Conservation (phyloP, 306 rosid genomes). For the Begonia loranthoides region DNA sequence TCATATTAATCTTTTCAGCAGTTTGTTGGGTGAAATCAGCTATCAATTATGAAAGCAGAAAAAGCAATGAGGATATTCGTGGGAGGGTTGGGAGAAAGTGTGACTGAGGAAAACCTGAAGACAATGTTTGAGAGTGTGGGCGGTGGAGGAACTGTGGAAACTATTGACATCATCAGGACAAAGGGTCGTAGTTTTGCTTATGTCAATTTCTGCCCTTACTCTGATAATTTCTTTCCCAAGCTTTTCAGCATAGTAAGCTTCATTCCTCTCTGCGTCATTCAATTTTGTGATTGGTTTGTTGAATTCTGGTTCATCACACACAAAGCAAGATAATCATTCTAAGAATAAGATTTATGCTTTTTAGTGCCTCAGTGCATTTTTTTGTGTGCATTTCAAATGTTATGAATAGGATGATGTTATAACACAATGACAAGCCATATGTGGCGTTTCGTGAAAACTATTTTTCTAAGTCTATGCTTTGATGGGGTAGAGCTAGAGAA, state of each 20-base stretch:
- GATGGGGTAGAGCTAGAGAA: no score
- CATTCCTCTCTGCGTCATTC: background rate
- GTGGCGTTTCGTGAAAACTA: no score
- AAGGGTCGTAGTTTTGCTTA: constrained; percentile 77
- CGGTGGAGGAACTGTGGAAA: constrained; percentile 45
- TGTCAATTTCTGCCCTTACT: constrained; percentile 48
- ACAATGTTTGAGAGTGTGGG: constrained; percentile 26
- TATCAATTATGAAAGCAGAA: constrained; percentile 3
- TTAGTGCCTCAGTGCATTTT: no score
- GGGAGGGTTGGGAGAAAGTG: constrained; percentile 57
- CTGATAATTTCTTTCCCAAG: constrained; percentile 51
- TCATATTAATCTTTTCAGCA: no score
- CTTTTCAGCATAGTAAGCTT: constrained; percentile 48
- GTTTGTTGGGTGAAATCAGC: no score
- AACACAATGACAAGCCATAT: no score
- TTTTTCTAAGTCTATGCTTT: no score
- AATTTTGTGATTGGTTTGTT: background rate
- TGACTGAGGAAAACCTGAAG: constrained; percentile 38
- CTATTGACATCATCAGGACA: constrained; percentile 45
- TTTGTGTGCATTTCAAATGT: no score
- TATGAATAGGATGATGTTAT: no score
- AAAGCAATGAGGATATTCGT: constrained; percentile 34
- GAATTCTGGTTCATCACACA: background rate
- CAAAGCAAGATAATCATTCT: no score
- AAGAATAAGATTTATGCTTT: no score